A percentile compares a stretch with the other conserved stretches of the same genome.
Conservation (phyloP, 495 filamentous ascomycete species). For the Lophiostoma macrostomum region DNA sequence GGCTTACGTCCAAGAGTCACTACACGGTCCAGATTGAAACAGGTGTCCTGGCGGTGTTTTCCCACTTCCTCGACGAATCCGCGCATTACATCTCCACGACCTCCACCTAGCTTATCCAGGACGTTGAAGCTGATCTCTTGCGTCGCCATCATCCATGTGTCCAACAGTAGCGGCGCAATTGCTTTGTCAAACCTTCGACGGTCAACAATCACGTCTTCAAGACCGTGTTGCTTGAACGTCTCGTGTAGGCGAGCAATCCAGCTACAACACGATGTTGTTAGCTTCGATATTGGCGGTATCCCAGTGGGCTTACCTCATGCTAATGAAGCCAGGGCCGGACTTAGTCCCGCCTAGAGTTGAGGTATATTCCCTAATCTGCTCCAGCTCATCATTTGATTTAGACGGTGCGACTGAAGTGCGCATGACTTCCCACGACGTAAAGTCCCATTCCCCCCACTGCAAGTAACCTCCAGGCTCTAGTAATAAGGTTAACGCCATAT, state of each 20-base stretch:
- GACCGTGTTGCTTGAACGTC: neutral
- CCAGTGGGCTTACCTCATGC: neutral
- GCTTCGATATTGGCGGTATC: neutral
- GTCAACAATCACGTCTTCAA: neutral
- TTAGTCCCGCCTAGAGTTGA: neutral
- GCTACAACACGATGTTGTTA: neutral
- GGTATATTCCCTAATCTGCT: neutral
- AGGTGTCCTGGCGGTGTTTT: neutral
- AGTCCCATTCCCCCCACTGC: constrained; percentile 4
- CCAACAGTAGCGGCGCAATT: neutral
- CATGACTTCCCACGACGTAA: neutral
- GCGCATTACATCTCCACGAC: neutral
- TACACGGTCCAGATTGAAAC: neutral
- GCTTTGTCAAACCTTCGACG: neutral
- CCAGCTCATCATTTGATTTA: neutral
- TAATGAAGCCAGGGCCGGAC: neutral
- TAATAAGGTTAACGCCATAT: neutral
- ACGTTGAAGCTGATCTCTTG: neutral
- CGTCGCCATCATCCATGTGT: neutral
- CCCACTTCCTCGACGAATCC: neutral
- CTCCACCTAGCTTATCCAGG: neutral
- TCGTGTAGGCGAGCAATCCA: neutral
- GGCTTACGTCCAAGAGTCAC: constrained; percentile 54
- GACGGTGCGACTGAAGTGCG: neutral
- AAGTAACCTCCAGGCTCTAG: constrained; percentile 2